Conservation (phyloP, 805 yeast genomes). For the Candida xyloterini region DNA sequence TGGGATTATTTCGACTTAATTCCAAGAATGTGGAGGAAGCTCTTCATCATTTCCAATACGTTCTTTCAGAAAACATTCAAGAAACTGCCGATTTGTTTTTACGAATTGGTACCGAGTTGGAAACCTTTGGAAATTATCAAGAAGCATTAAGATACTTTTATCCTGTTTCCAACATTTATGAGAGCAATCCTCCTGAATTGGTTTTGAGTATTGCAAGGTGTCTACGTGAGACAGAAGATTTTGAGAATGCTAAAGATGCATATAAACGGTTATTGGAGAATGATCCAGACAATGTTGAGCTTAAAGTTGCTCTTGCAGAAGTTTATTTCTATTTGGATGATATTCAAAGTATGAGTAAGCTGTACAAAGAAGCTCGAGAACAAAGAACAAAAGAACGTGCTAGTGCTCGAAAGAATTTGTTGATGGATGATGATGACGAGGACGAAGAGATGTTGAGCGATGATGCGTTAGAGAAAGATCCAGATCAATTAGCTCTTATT, state of each 20-base stretch:
- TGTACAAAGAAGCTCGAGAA: conserved; percentile 54
- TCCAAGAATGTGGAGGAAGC: conserved; percentile 69
- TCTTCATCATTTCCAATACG: conserved; percentile 57
- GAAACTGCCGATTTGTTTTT: conserved; percentile 70
- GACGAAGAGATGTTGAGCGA: conserved; percentile 21
- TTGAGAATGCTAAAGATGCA: conserved; percentile 58
- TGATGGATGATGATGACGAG: conserved; percentile 19
- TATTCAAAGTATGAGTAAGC: conserved; percentile 49
- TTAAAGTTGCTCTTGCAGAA: conserved; percentile 78
- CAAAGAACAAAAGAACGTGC: conserved; percentile 34
- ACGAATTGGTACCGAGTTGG: conserved; percentile 74
- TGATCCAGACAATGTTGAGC: conserved; percentile 66
- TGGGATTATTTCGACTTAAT: conserved; percentile 72
- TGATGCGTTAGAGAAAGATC: conserved; percentile 20
- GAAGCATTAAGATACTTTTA: conserved; percentile 70
- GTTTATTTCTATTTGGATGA: conserved; percentile 67
- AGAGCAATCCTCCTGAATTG: conserved; percentile 49
- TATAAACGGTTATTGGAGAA: conserved; percentile 51
- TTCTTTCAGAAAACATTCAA: conserved; percentile 50
- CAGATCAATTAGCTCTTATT: conserved; percentile 32
- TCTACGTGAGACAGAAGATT: conserved; percentile 68
- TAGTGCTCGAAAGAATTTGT: conserved; percentile 26
- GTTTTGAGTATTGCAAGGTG: conserved; percentile 70
- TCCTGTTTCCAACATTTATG: conserved; percentile 55
- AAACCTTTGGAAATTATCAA: conserved; percentile 62